Percentiles rank a stretch among this genome's conserved stretches.
Conservation (phyloP, 129 eudicot genomes). For the Saposhnikovia divaricata region DNA sequence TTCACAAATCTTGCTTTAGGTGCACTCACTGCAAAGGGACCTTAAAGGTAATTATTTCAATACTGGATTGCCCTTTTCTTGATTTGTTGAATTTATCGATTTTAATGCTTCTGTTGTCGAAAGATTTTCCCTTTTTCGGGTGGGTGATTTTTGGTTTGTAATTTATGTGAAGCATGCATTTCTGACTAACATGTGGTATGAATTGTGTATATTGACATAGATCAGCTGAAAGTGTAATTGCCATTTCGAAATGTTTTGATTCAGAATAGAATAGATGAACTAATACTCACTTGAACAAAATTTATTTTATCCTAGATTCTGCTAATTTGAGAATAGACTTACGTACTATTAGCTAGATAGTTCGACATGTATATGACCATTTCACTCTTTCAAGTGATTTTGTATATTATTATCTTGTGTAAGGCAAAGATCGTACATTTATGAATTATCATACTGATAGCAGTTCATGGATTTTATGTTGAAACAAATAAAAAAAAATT, state of each 20-base stretch:
- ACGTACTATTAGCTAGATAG: neutral
- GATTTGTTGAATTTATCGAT: neutral
- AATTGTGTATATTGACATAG: neutral
- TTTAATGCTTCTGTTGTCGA: neutral
- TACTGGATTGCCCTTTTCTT: neutral
- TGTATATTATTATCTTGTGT: no score
- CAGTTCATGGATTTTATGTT: neutral
- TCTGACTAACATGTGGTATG: neutral
- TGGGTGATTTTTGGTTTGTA: neutral
- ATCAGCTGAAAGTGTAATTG: neutral
- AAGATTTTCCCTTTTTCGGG: neutral
- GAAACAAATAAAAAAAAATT: neutral
- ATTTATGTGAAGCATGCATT: neutral
- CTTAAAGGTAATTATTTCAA: slow-evolving; percentile 48
- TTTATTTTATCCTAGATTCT: neutral
- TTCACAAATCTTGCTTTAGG: slow-evolving; percentile 92
- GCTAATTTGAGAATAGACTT: neutral
- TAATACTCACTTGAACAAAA: neutral
- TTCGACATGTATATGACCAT: neutral
- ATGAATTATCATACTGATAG: neutral
- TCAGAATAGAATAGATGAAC: neutral
- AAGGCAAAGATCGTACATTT: neutral
- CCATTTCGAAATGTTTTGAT: neutral
- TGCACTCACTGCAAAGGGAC: slow-evolving; percentile 89
- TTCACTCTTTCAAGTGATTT: neutral